phyloP scores from a whole-genome alignment of 495 filamentous ascomycete genomes.

The Penicillium robsamsonii region DNA sequence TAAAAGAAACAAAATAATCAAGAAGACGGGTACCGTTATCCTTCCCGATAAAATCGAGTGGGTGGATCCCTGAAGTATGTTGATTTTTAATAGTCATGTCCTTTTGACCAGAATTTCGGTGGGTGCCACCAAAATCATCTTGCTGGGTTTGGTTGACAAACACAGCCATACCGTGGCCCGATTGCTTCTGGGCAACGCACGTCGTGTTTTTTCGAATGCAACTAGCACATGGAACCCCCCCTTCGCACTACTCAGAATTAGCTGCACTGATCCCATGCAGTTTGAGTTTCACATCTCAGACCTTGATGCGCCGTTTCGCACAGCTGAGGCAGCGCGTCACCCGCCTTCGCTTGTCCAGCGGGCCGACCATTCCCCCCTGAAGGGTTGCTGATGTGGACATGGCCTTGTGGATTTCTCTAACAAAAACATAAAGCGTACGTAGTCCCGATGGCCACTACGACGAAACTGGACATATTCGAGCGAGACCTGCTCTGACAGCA shows the following conservation, averaged over 20 bases:
- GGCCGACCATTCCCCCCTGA: conserved; percentile 10
- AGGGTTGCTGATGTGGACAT: neutral
- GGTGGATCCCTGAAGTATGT: neutral
- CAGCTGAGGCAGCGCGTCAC: conserved; percentile 12
- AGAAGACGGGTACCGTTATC: conserved; percentile 7
- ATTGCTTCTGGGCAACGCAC: conserved; percentile 14
- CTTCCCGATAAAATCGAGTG: neutral
- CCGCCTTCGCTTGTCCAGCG: conserved; percentile 14
- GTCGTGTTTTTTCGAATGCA: conserved; percentile 2
- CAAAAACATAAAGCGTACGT: neutral
- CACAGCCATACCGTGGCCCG: conserved; percentile 3
- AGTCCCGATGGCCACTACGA: neutral
- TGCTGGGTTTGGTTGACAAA: conserved; percentile 14
- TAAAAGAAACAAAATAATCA: conserved; percentile 11
- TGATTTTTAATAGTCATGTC: neutral
- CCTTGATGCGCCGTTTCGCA: conserved; percentile 16
- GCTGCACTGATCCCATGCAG: neutral
- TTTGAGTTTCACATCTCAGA: neutral
- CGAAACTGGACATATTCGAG: neutral
- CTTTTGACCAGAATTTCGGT: neutral
- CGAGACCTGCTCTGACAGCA: neutral
- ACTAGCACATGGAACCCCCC: conserved; percentile 11
- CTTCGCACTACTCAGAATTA: conserved; percentile 13
- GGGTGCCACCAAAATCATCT: neutral
- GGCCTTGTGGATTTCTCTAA: neutral